Conservation (phyloP, 2,329 filamentous ascomycete species). For the Hypoxylon sp. region DNA sequence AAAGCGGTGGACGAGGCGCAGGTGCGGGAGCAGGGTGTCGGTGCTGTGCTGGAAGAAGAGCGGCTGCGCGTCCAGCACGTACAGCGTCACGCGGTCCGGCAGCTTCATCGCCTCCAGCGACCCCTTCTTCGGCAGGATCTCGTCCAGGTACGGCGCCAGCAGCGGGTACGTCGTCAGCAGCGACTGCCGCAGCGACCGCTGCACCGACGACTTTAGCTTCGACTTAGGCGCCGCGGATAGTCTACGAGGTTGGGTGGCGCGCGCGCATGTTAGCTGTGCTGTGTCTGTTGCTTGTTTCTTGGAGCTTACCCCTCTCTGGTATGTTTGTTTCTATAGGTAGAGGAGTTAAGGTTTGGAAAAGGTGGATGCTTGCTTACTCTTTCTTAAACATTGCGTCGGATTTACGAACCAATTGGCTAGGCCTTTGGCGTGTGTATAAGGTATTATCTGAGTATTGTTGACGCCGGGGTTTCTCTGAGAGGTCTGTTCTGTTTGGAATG, state of each 20-base stretch:
- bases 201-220: constrained; percentile 96
- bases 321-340: too few relatives aligned
- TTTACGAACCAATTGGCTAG: constrained; percentile 15
- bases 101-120: constrained; percentile 92
- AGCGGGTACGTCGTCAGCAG: constrained; percentile 86
- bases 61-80: constrained; percentile 78
- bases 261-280: too few relatives aligned
- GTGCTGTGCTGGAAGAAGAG: constrained; percentile 90
- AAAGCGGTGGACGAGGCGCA: constrained; percentile 88
- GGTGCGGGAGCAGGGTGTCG: constrained; percentile 83
- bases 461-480: constrained; percentile 10
- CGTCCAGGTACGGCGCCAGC: constrained; percentile 87
- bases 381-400: constrained; percentile 84
- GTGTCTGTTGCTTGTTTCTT: background rate
- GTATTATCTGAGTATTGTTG: constrained; percentile 15
- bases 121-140: constrained; percentile 93
- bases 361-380: constrained; percentile 66
- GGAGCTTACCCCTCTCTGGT: background rate
- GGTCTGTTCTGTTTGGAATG: constrained; percentile 12
- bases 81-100: constrained; percentile 88
- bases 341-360: too few relatives aligned
- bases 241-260: constrained; percentile 53
- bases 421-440: too few relatives aligned
- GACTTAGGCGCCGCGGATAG: constrained; percentile 82
- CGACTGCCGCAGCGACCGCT: constrained; percentile 84